phyloP scores from a whole-genome alignment of 192 early-diverging fungal genomes.

The Cladochytrium replicatum region DNA sequence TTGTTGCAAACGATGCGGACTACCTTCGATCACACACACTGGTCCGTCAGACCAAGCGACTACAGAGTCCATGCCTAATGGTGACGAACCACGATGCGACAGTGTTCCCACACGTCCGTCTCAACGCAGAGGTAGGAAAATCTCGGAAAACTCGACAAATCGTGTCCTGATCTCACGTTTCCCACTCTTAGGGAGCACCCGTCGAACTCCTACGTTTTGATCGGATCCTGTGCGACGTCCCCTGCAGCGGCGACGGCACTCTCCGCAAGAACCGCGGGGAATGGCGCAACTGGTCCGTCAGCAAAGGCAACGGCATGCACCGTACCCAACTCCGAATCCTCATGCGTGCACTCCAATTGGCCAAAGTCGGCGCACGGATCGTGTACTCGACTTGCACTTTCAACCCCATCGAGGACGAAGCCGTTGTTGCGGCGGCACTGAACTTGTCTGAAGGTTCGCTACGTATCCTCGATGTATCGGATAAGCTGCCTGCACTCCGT shows the following conservation, averaged over 20 bases:
- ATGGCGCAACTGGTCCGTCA: conserved; percentile 79
- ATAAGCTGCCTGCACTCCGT: conserved; percentile 65
- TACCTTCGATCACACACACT: conserved; percentile 85
- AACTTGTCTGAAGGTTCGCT: conserved; percentile 49
- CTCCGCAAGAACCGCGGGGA: conserved; percentile 89
- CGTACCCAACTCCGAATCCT: conserved; percentile 80
- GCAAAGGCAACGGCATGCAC: conserved; percentile 71
- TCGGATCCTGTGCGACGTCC: conserved; percentile 92
- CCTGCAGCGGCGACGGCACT: conserved; percentile 96
- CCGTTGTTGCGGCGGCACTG: conserved; percentile 81
- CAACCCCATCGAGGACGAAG: conserved; percentile 96
- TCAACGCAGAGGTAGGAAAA: conserved; percentile 14
- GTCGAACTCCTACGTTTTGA: conserved; percentile 69
- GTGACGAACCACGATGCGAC: conserved; percentile 95
- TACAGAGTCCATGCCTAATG: conserved; percentile 84
- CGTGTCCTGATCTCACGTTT: conserved; percentile 9
- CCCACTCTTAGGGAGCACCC: conserved; percentile 17
- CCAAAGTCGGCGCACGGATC: conserved; percentile 83
- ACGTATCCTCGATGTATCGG: conserved; percentile 77
- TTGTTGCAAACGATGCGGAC: conserved; percentile 96
- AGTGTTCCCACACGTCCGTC: conserved; percentile 67
- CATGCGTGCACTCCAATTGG: conserved; percentile 71
- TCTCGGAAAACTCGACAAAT: conserved; percentile 14
- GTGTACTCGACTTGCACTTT: conserved; percentile 99
- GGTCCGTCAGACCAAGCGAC: conserved; percentile 89